Evolutionary conservation across 192 early-diverging fungal species (phyloP).

Genomic region (Lunasporangiospora selenospora): DNA sequence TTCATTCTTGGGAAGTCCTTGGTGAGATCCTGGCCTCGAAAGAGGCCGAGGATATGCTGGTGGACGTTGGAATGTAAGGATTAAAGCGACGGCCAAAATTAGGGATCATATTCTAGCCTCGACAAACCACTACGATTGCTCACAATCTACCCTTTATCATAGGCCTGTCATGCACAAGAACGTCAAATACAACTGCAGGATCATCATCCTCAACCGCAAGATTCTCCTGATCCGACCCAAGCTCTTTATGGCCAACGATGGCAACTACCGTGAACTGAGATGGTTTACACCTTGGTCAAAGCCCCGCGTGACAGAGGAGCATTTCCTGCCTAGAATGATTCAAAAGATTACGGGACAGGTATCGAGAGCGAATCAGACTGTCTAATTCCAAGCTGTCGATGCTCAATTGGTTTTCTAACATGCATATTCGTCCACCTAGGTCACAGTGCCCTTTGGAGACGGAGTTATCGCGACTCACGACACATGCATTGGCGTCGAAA

Average conservation of each 20-base stretch:
- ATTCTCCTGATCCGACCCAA: conserved; percentile 98
- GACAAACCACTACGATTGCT: neutral
- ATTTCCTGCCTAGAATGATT: conserved; percentile 84
- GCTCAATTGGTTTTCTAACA: neutral
- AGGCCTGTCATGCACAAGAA: conserved; percentile 93
- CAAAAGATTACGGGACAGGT: conserved; percentile 80
- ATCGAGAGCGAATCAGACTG: neutral
- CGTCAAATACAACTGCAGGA: conserved; percentile 97
- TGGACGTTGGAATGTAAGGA: conserved; percentile 96
- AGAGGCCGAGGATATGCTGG: conserved; percentile 76
- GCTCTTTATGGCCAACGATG: conserved; percentile 94
- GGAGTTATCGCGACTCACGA: conserved; percentile 85
- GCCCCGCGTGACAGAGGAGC: conserved; percentile 69
- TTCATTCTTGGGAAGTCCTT: conserved; percentile 95
- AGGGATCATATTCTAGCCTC: neutral
- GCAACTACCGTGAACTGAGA: conserved; percentile 96
- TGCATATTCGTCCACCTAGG: conserved; percentile 25
- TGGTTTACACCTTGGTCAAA: conserved; percentile 94
- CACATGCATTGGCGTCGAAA: conserved; percentile 90
- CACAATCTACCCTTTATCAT: neutral
- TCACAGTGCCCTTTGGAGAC: conserved; percentile 89
- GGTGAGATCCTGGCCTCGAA: conserved; percentile 71
- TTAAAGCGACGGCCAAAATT: neutral
- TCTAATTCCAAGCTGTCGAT: neutral
- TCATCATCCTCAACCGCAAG: conserved; percentile 79